Conservation (phyloP, 2,329 filamentous ascomycete genomes). For the Aspergillus fischeri region DNA sequence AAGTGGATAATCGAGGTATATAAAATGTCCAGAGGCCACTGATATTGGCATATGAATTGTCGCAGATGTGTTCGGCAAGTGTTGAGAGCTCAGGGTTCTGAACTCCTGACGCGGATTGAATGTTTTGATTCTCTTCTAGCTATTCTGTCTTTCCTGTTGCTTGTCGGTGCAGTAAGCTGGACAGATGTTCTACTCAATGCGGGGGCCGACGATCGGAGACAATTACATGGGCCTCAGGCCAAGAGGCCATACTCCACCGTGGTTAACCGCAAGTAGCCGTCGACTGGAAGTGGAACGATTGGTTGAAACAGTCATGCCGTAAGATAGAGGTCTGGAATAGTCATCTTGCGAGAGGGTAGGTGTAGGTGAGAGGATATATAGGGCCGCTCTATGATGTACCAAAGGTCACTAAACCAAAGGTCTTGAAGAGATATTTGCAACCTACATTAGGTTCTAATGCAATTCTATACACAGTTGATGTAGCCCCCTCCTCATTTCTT, state of each 20-base stretch:
- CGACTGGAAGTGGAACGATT: too few species aligned
- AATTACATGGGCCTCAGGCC: neutral
- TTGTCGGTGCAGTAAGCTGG: neutral
- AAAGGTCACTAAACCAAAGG: neutral
- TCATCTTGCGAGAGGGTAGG: neutral
- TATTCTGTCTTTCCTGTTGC: neutral
- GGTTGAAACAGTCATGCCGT: neutral
- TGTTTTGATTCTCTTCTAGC: neutral
- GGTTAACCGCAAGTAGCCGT: constrained; percentile 4
- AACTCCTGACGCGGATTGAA: neutral
- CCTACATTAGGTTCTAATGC: neutral
- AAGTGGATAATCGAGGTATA: neutral
- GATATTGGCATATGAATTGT: neutral
- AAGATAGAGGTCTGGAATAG: neutral
- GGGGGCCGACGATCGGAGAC: constrained; percentile 15
- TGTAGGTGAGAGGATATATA: neutral
- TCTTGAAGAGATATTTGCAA: neutral
- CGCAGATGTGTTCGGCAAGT: neutral
- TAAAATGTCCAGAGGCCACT: neutral
- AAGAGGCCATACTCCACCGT: neutral
- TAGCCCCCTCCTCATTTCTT: constrained; percentile 20
- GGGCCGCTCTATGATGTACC: neutral
- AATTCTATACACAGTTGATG: neutral
- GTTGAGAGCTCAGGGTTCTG: neutral
- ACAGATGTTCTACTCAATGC: neutral